A percentile compares a stretch with the other conserved stretches of the same genome.
Evolutionary conservation across 2,329 filamentous ascomycete species (phyloP).

Genomic region (Botrytis paeoniae): DNA sequence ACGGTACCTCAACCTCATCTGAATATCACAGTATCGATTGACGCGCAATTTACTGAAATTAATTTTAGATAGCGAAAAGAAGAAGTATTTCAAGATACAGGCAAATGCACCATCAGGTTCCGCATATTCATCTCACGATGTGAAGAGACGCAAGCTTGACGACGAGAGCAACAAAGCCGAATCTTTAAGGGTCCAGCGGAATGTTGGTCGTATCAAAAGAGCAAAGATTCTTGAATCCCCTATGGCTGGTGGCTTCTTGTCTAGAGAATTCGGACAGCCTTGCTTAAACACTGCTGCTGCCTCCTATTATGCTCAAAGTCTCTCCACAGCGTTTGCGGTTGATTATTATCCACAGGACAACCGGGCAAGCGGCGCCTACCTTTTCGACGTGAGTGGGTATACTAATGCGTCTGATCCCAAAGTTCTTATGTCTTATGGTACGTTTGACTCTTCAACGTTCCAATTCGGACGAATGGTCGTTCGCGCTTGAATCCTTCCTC

Average conservation of each 20-base stretch:
- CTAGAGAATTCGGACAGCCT: constrained; percentile 25
- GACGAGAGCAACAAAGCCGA: constrained; percentile 35
- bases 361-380: not conserved
- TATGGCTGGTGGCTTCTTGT: constrained; percentile 28
- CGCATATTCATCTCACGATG: constrained; percentile 55
- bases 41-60: not conserved
- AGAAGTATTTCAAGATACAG: constrained; percentile 68
- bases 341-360: not conserved
- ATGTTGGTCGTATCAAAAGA: constrained; percentile 27
- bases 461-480: not conserved
- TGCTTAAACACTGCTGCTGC: constrained; percentile 15
- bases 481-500: not conserved
- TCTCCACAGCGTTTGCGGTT: not conserved
- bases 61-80: constrained; percentile 52
- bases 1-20: constrained; percentile 42
- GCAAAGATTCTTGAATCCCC: constrained; percentile 25
- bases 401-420: not conserved
- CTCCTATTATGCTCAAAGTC: constrained; percentile 10
- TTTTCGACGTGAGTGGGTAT: not conserved
- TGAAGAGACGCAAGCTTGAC: constrained; percentile 54
- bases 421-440: not conserved
- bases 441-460: not conserved
- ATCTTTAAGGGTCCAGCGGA: constrained; percentile 20
- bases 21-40: not conserved
- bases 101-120: constrained; percentile 46